Evolutionary conservation across 2,329 filamentous ascomycete species (phyloP).

Genomic region (Neofusicoccum ribis): DNA sequence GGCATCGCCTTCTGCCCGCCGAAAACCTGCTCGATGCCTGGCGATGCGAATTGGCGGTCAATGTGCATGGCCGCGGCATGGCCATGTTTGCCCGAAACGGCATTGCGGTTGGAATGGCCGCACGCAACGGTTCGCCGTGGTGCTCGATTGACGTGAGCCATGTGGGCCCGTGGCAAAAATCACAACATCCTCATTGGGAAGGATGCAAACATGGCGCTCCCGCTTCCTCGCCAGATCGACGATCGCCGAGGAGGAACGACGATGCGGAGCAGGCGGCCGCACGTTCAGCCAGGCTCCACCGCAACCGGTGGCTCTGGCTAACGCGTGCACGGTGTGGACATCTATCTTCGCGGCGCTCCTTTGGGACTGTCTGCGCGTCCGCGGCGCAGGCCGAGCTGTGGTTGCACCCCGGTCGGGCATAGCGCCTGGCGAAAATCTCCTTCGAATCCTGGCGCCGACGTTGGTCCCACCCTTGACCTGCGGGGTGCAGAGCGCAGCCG

Average conservation of each 20-base stretch:
- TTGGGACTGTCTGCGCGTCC: background rate
- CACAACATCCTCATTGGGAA: background rate
- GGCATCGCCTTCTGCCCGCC: background rate
- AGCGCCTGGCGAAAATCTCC: background rate
- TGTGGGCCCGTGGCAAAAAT: constrained; percentile 12
- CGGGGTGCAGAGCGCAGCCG: background rate
- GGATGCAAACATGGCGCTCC: background rate
- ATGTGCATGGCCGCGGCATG: background rate
- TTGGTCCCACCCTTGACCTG: background rate
- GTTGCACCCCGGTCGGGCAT: background rate
- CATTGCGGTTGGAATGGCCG: background rate
- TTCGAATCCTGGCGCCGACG: background rate
- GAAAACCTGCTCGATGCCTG: background rate
- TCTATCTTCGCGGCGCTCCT: background rate
- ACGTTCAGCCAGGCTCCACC: background rate
- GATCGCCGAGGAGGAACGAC: background rate
- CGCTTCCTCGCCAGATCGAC: background rate
- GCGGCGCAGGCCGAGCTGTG: background rate
- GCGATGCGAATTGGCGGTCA: background rate
- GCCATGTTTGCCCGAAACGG: background rate
- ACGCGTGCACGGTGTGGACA: background rate
- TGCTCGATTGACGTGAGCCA: background rate
- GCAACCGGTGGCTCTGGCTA: background rate
- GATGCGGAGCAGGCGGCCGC: background rate
- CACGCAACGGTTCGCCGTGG: background rate